phyloP scores from a whole-genome alignment of 2,329 filamentous ascomycete genomes.

The Bretziella fagacearum region DNA sequence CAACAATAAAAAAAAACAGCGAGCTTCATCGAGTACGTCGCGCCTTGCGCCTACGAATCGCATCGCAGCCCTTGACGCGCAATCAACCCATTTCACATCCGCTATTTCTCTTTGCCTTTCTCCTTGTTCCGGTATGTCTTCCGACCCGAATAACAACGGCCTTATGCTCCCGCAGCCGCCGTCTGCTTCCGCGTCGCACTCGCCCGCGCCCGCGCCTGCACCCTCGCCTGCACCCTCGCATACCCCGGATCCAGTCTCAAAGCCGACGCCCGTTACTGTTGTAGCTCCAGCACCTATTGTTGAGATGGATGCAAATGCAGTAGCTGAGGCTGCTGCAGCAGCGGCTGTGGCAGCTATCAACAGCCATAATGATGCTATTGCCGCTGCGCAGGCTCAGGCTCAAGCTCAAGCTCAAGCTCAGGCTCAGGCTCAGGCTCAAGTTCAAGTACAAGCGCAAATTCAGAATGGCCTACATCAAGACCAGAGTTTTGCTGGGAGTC shows the following conservation, averaged over 20 bases:
- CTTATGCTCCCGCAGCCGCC: conserved; percentile 21
- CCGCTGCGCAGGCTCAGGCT: conserved; percentile 25
- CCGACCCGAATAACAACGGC: conserved; percentile 23
- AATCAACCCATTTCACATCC: background rate
- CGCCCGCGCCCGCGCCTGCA: conserved; percentile 18
- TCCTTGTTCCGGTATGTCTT: conserved; percentile 29
- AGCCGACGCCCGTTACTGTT: background rate
- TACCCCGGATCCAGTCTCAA: background rate
- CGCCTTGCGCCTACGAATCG: conserved; percentile 11
- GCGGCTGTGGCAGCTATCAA: conserved; percentile 2
- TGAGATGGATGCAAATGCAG: background rate
- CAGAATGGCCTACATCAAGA: background rate
- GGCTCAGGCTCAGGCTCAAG: conserved; percentile 23
- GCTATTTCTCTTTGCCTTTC: background rate
- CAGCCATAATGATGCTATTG: background rate
- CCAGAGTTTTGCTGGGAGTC: conserved; percentile 16
- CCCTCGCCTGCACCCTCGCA: conserved; percentile 17
- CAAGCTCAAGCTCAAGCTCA: conserved; percentile 22
- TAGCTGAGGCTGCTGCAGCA: conserved; percentile 10
- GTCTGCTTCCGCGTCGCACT: conserved; percentile 18
- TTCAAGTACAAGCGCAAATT: conserved; percentile 18
- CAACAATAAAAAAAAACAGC: too few species aligned
- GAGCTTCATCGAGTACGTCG: background rate
- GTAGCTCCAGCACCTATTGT: background rate
- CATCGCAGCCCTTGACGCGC: conserved; percentile 8